phyloP scores from a whole-genome alignment of 345 rosid species.

The Anacardium occidentale region DNA sequence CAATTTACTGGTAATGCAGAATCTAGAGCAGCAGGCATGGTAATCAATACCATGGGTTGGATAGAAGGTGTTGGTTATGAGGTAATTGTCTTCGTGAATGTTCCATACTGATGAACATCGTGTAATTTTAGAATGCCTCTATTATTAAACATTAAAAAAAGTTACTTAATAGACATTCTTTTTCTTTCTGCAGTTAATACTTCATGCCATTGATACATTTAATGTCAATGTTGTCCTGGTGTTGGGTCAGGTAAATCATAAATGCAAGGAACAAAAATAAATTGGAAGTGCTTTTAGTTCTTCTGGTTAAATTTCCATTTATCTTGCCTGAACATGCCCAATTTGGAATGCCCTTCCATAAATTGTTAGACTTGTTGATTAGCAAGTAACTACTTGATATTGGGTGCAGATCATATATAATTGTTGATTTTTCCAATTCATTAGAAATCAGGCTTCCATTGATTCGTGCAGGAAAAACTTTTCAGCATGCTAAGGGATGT shows the following conservation, averaged over 20 bases:
- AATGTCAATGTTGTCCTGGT: constrained; percentile 85
- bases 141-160: constrained; percentile 3
- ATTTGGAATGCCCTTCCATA: neutral
- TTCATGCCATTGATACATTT: constrained; percentile 75
- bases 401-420: neutral
- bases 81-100: constrained; percentile 34
- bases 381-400: neutral
- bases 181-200: constrained; percentile 61
- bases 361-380: neutral
- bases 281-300: neutral
- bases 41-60: constrained; percentile 97
- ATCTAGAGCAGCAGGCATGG: constrained; percentile 85
- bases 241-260: constrained; percentile 65
- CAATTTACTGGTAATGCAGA: constrained; percentile 69
- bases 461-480: constrained; percentile 67
- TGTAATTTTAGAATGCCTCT: neutral
- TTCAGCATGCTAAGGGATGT: constrained; percentile 88
- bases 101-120: neutral
- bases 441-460: neutral
- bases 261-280: neutral
- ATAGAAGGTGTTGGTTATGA: constrained; percentile 88
- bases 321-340: neutral
- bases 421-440: neutral
- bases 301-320: too few species aligned
- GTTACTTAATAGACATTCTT: neutral